Evolutionary conservation across 768 basidiomycete genomes (phyloP).

Genomic region (Tricholoma furcatifolium): DNA sequence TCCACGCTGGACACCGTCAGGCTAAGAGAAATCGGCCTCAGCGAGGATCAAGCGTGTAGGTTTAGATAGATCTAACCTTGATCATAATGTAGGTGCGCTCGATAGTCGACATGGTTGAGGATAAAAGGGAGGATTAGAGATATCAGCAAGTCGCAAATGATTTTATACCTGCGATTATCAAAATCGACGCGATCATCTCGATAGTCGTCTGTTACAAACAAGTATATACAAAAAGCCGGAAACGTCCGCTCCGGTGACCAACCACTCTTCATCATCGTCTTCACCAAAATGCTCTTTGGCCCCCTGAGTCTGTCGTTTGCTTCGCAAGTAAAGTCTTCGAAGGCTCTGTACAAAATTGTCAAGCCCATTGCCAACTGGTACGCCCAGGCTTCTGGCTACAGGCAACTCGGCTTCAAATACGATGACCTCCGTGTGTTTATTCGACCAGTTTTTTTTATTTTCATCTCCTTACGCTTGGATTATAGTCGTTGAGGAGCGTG

Average conservation of each 20-base stretch:
- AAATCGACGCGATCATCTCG: conserved; percentile 36
- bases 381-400: conserved; percentile 76
- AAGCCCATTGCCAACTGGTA: conserved; percentile 85
- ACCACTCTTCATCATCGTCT: conserved; percentile 6
- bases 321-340: conserved; percentile 67
- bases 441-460: conserved; percentile 13
- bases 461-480: conserved; percentile 8
- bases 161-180: conserved; percentile 19
- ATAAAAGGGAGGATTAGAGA: conserved; percentile 22
- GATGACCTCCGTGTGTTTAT: conserved; percentile 85
- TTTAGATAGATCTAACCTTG: conserved; percentile 63
- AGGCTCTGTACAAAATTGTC: conserved; percentile 63
- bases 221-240: conserved; percentile 40
- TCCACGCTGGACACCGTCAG: conserved; percentile 97
- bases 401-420: conserved; percentile 86
- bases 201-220: conserved; percentile 40
- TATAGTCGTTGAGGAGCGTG: conserved; percentile 74
- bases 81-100: conserved; percentile 99
- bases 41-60: background rate
- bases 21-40: conserved; percentile 45
- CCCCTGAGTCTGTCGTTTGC: conserved; percentile 77
- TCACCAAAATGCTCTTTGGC: conserved; percentile 44
- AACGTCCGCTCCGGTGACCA: conserved; percentile 29
- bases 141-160: conserved; percentile 12
- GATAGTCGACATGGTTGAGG: conserved; percentile 55